Percentiles rank a stretch among this genome's conserved stretches.
Conservation (phyloP, 2,329 filamentous ascomycete species). For the Aspergillus awamori region DNA sequence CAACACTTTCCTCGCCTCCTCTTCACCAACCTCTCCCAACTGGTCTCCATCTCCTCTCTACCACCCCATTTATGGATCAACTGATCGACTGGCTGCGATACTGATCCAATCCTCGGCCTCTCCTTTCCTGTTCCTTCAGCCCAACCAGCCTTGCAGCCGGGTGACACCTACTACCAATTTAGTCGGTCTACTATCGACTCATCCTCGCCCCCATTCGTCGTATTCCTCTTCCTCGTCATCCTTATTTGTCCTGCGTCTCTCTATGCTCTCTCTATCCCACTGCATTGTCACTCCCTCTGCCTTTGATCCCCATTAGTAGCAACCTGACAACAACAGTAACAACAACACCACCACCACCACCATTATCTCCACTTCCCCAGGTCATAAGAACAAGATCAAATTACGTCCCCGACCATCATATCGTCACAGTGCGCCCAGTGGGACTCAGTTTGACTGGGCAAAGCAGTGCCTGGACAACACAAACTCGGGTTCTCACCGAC, state of each 20-base stretch:
- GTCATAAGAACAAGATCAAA: background rate
- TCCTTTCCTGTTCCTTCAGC: conserved; percentile 10
- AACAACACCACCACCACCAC: background rate
- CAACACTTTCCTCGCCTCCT: background rate
- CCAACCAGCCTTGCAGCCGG: conserved; percentile 8
- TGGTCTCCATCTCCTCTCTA: background rate
- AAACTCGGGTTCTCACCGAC: conserved; percentile 25
- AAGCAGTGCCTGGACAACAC: conserved; percentile 18
- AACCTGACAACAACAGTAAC: background rate
- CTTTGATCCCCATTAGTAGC: conserved; percentile 9
- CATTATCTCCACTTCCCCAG: background rate
- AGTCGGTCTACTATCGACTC: conserved; percentile 5
- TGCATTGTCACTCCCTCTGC: conserved; percentile 9
- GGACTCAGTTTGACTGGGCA: conserved; percentile 11
- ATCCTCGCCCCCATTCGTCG: background rate
- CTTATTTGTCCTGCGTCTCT: conserved; percentile 2
- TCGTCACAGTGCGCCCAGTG: conserved; percentile 12
- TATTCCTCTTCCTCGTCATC: background rate
- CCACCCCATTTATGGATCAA: conserved; percentile 11
- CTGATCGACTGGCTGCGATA: background rate
- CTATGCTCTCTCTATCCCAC: conserved; percentile 3
- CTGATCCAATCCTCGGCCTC: conserved; percentile 9
- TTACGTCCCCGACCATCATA: background rate
- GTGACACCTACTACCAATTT: background rate
- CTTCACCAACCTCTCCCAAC: background rate